Conservation (phyloP, 2,329 filamentous ascomycete species). For the Fusarium zealandicum region DNA sequence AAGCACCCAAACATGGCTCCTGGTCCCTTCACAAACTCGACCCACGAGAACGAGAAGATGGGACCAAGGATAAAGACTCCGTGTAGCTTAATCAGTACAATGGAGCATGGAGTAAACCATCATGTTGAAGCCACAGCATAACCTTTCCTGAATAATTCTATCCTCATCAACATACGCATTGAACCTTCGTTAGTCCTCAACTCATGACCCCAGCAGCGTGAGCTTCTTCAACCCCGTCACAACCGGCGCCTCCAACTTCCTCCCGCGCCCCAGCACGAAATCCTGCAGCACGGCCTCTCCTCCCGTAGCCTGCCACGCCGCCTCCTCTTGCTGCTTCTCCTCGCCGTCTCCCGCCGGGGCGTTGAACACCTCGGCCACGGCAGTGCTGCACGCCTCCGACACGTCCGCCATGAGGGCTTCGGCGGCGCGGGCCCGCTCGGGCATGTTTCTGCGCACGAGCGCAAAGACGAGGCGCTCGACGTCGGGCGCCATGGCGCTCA, state of each 20-base stretch:
- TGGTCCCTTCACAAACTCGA: no score
- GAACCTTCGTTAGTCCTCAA: slow-evolving; percentile 6
- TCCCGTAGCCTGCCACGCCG: slow-evolving; percentile 51
- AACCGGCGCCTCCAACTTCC: slow-evolving; percentile 56
- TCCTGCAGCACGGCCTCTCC: slow-evolving; percentile 62
- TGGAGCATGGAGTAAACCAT: no score
- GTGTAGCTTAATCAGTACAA: no score
- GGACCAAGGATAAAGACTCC: no score
- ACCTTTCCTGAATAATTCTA: not conserved
- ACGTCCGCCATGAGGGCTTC: slow-evolving; percentile 79
- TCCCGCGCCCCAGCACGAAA: slow-evolving; percentile 55
- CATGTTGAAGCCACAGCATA: no score
- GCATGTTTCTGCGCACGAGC: slow-evolving; percentile 81
- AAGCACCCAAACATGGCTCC: no score
- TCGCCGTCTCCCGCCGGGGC: slow-evolving; percentile 26
- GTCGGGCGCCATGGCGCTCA: slow-evolving; percentile 77
- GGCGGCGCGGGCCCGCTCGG: slow-evolving; percentile 82
- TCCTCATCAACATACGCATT: not conserved
- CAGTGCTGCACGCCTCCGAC: slow-evolving; percentile 69
- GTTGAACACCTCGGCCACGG: slow-evolving; percentile 74
- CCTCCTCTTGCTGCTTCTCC: slow-evolving; percentile 26
- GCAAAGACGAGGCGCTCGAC: slow-evolving; percentile 77
- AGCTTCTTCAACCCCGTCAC: slow-evolving; percentile 59
- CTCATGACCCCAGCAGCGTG: slow-evolving; percentile 55
- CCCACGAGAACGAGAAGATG: no score